phyloP scores from a whole-genome alignment of 169 alveolate genomes.

The Pseudocohnilembus persalinus region DNA sequence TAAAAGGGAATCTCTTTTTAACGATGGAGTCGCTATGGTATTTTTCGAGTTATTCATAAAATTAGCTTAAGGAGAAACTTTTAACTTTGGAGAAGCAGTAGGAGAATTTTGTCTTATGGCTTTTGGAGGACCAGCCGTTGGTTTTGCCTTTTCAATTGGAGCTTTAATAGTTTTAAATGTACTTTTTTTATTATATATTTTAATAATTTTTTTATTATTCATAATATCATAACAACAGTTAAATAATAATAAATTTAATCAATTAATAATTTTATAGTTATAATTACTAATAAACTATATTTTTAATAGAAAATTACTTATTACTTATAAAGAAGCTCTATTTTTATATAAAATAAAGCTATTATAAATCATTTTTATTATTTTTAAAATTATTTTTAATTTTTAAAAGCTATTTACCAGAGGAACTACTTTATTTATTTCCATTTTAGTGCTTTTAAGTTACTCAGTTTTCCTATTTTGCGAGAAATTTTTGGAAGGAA shows the following conservation, averaged over 20 bases:
- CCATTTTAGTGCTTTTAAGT: background rate
- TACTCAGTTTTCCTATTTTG: background rate
- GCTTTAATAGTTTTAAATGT: background rate
- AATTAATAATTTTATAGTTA: no score
- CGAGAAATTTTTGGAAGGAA: background rate
- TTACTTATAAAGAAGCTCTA: no score
- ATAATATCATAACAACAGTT: no score
- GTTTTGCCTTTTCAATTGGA: conserved; percentile 22
- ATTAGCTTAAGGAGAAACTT: conserved; percentile 36
- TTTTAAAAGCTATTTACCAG: background rate
- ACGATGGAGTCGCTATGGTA: conserved; percentile 60
- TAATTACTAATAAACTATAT: no score
- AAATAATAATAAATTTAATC: no score
- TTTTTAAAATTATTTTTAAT: no score
- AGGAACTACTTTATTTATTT: background rate
- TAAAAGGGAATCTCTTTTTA: conserved; percentile 36
- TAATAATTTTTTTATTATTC: no score
- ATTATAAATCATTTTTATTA: no score
- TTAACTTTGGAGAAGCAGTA: conserved; percentile 25
- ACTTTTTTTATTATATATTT: no score
- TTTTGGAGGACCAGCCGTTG: conserved; percentile 48
- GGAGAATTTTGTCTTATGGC: conserved; percentile 32
- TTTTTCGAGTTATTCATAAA: conserved; percentile 31
- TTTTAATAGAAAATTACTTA: no score
- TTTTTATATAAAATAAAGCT: no score